Evolutionary conservation across 2,329 filamentous ascomycete species (phyloP), one percentile per base, ranked within the genome.

Genomic region (Rhexocercosporidium sp.): DNA sequence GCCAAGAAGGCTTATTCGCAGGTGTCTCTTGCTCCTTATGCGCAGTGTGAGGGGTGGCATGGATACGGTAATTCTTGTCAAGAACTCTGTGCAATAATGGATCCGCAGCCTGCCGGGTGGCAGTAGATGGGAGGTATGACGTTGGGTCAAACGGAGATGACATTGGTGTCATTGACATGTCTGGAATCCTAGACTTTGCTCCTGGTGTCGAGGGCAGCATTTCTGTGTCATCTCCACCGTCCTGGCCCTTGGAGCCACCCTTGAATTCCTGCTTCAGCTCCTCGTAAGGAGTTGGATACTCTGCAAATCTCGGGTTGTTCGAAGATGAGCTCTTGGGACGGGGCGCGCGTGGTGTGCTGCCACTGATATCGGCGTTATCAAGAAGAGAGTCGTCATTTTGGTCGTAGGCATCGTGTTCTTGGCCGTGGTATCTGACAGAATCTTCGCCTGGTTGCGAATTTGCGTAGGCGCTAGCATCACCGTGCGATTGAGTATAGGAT

Each of bases 61-160:
- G 93, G 27, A 99, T 85, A 37, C 95, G 92, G 82, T 97, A 99
- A 66, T 92, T 97, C 80, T 96, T 97, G 82, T 98, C 94, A 5
- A 97, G 87, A n/a, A 98, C 85, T 66, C 92, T 92, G 78, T 98
- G 95, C 47, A 99, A 85, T 9, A 98, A 84, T 2, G 92, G 92
- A 76, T 97, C 93, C 68, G 88, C 87, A 74, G 80, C 78, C 44
- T 69, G 70, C 59, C 68, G 63, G 37, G 72, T 76, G 34, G 78
- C 66, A 65, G 78, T 77, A 75, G 80, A 72, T 72, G 79, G 66
- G 72, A 82, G 78, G 77, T 77, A 73, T 27, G 79, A 77, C 74
- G 82, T 78, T 75, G 83, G 81, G 80, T 88, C 72, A 76, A 88
- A 78, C 81, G 89, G 78, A 41, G 86, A 83, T 3, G 86, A 87